Base-by-base conservation (phyloP, 805 yeast genomes). In the Metschnikowia borealis region DNA sequence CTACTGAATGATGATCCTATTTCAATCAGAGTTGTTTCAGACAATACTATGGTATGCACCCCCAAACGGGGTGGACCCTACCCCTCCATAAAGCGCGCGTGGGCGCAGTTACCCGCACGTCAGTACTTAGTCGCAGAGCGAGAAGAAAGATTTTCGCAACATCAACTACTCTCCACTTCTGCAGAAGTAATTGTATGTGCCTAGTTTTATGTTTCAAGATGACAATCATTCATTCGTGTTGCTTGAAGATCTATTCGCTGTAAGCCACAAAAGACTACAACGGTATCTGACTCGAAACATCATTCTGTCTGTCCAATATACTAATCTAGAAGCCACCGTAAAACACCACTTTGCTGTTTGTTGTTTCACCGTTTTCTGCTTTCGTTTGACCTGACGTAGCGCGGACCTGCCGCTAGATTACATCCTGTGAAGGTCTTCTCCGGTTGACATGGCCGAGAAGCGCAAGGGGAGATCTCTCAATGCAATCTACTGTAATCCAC, bases 211-310 rank as follows among this genome's bases (percentile, higher is more conserved):
- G 56, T 55, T 56, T 53, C 55, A 50, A 47, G 54, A 54, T 64
- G 68, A 64, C 54, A 63, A 57, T 38, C 48, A 49, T 29, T 50
- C 50, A 52, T 52, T 44, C 56, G 65, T 62, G 64, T 57, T 57
- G 62, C 66, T 59, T 58, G 65, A 63, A 61, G 66, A 56, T 53
- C 51, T 50, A 48, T 39, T 66, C 81, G 60, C 63, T 83, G 88
- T 81, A 80, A 77, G 87, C 59, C 83, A 78, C 85, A 79, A 53
- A 80, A 84, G 96, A 88, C 96, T 88, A 88, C 95, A 88, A 88
- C 96, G 96, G 96, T 88, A 88, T 88, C 96, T 88, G 96, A 86
- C 41, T 59, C 38, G 48, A 44, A 52, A 48, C 50, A 51, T 18
- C n/a, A 5, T 6, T 15, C 38, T 20, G 6, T 20, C 18, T n/a